Conservation (phyloP, 495 filamentous ascomycete species). For the Penicillium psychrofluorescens region DNA sequence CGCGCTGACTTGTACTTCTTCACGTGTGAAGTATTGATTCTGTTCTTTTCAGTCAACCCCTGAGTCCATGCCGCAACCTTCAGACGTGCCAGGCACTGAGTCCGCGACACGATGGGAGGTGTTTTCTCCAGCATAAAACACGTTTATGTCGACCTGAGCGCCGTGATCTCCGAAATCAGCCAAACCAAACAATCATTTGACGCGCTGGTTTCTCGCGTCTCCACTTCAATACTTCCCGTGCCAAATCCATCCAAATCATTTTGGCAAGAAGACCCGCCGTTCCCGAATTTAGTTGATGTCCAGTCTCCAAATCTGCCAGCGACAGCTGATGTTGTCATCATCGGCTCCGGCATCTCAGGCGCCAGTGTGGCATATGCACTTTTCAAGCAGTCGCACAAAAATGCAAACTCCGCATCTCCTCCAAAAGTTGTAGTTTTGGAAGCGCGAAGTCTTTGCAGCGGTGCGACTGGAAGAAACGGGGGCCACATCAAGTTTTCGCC, state of each 20-base stretch:
- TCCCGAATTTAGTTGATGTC: conserved; percentile 40
- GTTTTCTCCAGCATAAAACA: too few relatives aligned
- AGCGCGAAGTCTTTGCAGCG: conserved; percentile 69
- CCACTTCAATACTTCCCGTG: conserved; percentile 28
- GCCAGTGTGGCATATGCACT: conserved; percentile 50
- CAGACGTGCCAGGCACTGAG: too few relatives aligned
- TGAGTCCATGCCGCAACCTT: too few relatives aligned
- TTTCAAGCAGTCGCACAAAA: conserved; percentile 18
- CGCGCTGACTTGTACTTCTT: too few relatives aligned
- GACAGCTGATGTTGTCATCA: conserved; percentile 47
- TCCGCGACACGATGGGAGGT: too few relatives aligned
- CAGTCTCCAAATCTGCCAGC: conserved; percentile 35
- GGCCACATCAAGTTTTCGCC: conserved; percentile 34
- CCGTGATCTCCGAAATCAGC: background rate
- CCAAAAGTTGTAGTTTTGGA: conserved; percentile 60
- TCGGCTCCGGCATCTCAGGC: conserved; percentile 50
- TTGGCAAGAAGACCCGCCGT: conserved; percentile 53
- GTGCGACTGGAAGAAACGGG: conserved; percentile 57
- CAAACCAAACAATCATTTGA: background rate
- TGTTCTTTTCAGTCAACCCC: too few relatives aligned
- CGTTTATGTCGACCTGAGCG: too few relatives aligned
- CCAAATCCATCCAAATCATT: conserved; percentile 53
- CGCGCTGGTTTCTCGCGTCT: background rate
- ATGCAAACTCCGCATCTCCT: conserved; percentile 2
- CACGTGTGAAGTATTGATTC: too few relatives aligned